A percentile compares a stretch with the other conserved stretches of the same genome.
Evolutionary conservation across 345 rosid species (phyloP).

Genomic region (Hibiscus tridactylites): DNA sequence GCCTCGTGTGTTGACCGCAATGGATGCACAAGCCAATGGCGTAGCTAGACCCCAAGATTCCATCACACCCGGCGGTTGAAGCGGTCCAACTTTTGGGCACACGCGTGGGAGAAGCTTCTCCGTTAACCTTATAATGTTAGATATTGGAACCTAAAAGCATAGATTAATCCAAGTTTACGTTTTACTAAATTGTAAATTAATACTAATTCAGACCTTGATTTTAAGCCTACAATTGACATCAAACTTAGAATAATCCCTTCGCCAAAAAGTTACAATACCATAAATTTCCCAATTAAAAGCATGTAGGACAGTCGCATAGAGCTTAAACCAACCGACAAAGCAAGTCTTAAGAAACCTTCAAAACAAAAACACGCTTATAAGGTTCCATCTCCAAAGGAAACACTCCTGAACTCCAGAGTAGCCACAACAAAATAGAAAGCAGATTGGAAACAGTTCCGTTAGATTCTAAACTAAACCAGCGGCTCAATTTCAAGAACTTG

Average conservation of each 20-base stretch:
- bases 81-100: too few species aligned
- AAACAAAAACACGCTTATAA: background rate
- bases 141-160: too few species aligned
- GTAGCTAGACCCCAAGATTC: slow-evolving; percentile 24
- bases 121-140: too few species aligned
- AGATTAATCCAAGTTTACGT: too few species aligned
- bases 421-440: background rate
- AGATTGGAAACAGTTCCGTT: background rate
- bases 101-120: too few species aligned
- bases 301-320: background rate
- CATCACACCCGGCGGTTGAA: slow-evolving; percentile 11
- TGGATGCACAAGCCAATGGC: slow-evolving; percentile 27
- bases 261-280: background rate
- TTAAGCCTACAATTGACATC: too few species aligned
- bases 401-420: background rate
- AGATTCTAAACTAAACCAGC: background rate
- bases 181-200: too few species aligned
- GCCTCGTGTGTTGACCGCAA: slow-evolving; percentile 45
- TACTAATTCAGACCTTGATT: too few species aligned
- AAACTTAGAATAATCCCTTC: too few species aligned
- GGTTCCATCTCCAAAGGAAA: background rate
- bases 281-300: background rate
- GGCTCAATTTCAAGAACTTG: slow-evolving; percentile 11
- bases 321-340: background rate
- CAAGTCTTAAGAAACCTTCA: background rate